phyloP scores from a whole-genome alignment of 192 early-diverging fungal genomes.

The Coemansia sp. region DNA sequence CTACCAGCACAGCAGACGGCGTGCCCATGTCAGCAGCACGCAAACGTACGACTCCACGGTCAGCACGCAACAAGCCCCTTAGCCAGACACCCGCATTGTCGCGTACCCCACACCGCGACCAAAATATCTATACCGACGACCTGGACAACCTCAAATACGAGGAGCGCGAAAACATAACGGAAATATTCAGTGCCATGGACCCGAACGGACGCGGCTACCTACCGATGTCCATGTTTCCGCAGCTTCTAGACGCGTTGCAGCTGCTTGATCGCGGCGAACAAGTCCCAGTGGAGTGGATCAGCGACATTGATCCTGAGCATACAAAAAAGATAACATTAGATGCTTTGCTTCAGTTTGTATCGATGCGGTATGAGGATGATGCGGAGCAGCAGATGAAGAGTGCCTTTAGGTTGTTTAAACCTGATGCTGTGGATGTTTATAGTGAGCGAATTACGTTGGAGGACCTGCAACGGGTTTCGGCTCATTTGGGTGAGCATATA shows the following conservation, averaged over 20 bases:
- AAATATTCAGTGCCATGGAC: constrained; percentile 48
- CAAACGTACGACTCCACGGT: not conserved
- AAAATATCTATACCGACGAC: not conserved
- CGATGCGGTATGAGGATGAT: constrained; percentile 50
- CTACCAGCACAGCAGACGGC: constrained; percentile 13
- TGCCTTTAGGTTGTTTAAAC: constrained; percentile 82
- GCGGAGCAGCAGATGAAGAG: constrained; percentile 70
- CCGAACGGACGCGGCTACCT: constrained; percentile 27
- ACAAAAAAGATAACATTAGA: constrained; percentile 33
- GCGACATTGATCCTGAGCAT: constrained; percentile 31
- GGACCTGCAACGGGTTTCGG: constrained; percentile 68
- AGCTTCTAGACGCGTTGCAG: constrained; percentile 22
- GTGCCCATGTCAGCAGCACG: constrained; percentile 8
- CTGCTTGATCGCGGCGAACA: constrained; percentile 5
- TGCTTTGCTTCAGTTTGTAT: constrained; percentile 35
- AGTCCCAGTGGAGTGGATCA: constrained; percentile 19
- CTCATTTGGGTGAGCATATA: constrained; percentile 66
- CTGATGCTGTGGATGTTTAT: constrained; percentile 62
- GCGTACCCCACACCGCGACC: not conserved
- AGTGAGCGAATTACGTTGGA: constrained; percentile 66
- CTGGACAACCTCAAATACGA: constrained; percentile 20
- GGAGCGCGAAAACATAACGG: constrained; percentile 44
- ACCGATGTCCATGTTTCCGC: constrained; percentile 16
- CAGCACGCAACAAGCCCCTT: not conserved
- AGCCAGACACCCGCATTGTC: not conserved